Evolutionary conservation across 192 early-diverging fungal species (phyloP).

Genomic region (Gonapodya prolifera): DNA sequence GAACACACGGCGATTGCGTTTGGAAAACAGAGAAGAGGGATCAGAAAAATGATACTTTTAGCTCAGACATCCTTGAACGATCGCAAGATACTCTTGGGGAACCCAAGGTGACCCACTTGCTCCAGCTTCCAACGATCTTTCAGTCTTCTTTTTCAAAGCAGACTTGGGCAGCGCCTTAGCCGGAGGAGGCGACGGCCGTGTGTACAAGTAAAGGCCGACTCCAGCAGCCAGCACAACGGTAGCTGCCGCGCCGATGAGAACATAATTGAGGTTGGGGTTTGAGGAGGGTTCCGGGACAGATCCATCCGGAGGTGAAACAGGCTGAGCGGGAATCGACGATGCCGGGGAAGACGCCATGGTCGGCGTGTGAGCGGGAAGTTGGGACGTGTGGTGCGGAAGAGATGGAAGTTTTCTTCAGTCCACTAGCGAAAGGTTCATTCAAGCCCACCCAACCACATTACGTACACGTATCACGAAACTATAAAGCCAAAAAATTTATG

Average conservation of each 20-base stretch:
- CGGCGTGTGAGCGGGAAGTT: too few relatives aligned
- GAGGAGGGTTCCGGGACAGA: neutral
- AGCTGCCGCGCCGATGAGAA: neutral
- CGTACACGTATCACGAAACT: too few relatives aligned
- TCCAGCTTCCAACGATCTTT: neutral
- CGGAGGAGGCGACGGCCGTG: neutral
- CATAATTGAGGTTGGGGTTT: neutral
- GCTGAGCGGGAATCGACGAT: neutral
- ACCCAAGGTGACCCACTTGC: neutral
- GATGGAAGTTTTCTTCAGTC: too few relatives aligned
- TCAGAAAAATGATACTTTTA: too few relatives aligned
- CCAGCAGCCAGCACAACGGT: neutral
- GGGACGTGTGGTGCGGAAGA: neutral
- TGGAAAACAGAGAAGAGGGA: neutral
- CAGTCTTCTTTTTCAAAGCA: neutral
- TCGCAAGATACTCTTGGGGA: neutral
- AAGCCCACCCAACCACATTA: too few relatives aligned
- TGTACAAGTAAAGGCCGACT: neutral
- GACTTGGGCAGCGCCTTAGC: neutral
- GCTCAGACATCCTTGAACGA: too few relatives aligned
- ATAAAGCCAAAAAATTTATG: too few relatives aligned
- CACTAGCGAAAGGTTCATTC: too few relatives aligned
- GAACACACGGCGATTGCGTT: neutral
- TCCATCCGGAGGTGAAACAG: neutral
- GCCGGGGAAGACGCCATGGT: neutral